phyloP scores from a whole-genome alignment of 2,329 filamentous ascomycete species.

The Colletotrichum shisoi region DNA sequence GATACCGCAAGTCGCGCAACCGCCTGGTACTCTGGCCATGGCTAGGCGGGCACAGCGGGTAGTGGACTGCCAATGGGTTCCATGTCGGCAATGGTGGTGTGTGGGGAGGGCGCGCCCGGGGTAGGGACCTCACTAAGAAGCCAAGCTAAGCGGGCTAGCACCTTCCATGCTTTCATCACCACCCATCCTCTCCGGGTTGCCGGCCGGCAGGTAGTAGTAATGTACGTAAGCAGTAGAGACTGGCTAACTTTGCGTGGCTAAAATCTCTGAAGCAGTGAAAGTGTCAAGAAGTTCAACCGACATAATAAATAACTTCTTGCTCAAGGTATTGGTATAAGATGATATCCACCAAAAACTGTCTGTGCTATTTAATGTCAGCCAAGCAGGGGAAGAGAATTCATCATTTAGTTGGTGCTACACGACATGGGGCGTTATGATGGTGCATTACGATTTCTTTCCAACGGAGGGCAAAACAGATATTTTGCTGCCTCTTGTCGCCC shows the following conservation, averaged over 20 bases:
- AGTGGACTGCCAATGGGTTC: constrained; percentile 18
- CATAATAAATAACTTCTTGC: not conserved
- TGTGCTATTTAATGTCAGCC: not conserved
- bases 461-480: not conserved
- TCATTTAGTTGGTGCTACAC: not conserved
- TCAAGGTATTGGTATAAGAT: not conserved
- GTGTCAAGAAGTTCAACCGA: not conserved
- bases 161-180: constrained; percentile 2
- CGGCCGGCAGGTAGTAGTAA: not conserved
- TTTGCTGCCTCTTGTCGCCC: not conserved
- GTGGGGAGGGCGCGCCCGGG: not conserved
- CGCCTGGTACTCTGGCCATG: constrained; percentile 31
- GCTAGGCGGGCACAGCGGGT: constrained; percentile 23
- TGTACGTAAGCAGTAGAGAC: too few species aligned
- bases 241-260: not conserved
- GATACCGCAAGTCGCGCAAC: constrained; percentile 25
- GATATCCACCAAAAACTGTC: not conserved
- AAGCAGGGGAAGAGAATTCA: not conserved
- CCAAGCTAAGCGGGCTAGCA: constrained; percentile 5
- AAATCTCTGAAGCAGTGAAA: not conserved
- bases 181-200: not conserved
- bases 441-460: not conserved
- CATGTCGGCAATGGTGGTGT: not conserved
- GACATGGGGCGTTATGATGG: not conserved
- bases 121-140: not conserved